Base-by-base conservation (phyloP, 768 basidiomycete genomes). In the Dendrothele bispora region DNA sequence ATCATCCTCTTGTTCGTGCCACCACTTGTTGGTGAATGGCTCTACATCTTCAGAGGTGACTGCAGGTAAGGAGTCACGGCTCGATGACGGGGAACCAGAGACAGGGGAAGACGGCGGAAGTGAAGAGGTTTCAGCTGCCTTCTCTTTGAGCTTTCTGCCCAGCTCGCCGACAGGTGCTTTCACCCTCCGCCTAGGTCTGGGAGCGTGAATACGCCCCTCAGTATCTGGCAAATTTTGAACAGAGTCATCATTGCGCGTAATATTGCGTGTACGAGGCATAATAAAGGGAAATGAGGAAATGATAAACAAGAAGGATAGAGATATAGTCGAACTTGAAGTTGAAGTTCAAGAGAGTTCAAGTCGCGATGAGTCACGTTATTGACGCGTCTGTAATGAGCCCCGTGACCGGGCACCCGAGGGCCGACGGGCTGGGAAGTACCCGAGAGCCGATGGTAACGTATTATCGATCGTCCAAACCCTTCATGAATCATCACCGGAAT, bases 51-150 rank as follows among this genome's bases (percentile, higher is more conserved):
- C 48, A 5, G 41, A 49, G 14, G 48, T 32, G 11, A 32, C 48
- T 4, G 24, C 29, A 11, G 47, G 47, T 4, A 41, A 43, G 24
- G 24, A 42, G 17, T 53, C 25, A 21, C 26, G 52, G 15, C 50
- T 57, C 27, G 53, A 52, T 15, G 54, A 44, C 3, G 63, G 55
- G 15, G 63, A 64, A 8, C 60, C 51, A 1, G 61, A 58, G 15
- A 61, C 46, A 3, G 66, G 66, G 1, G 66, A 67, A 18, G 67
- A 69, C 8, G 66, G 67, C 0, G 66, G 66, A 24, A 67, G 66
- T 20, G 65, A 56, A 5, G 66, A 69, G 2, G 62, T 51, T 8
- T 64, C 47, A 18, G 41, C 7, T 39, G 38, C n/a, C 3, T 17
- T n/a, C 5, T n/a, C 18, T 25, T 43, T 43, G 11, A 5, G 37